Base-by-base conservation (phyloP, 768 basidiomycete genomes). In the Filobasidium floriforme region DNA sequence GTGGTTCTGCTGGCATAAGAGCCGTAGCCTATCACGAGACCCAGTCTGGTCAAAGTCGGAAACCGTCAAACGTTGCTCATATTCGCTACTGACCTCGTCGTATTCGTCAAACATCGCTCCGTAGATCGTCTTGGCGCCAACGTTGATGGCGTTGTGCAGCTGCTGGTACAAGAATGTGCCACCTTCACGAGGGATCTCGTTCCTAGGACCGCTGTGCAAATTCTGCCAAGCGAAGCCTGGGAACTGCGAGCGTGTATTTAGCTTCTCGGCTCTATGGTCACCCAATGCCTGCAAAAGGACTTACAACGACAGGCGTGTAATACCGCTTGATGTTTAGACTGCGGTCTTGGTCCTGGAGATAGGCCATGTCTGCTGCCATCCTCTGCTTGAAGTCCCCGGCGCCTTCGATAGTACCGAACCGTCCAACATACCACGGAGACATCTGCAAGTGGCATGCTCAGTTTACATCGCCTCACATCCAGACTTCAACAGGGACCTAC, bases 91-190 rank as follows among this genome's bases (percentile, higher is more conserved):
- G 41, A 90, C 89, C 81, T 90, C 88, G 71, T 90, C 89, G 69
- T 66, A 82, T 86, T 90, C 89, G 72, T 91, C 89, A 88, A 89
- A 90, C 89, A 90, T 90, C 7, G 89, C 88, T 26, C 87, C 87
- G 68, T 90, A 90, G 62, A 90, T 83, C 7, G 80, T 86, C 22
- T 84, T 83, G 7, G 83, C 85, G 32, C 87, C 85, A 32, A 83
- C 82, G 54, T 82, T 80, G 29, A 82, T 83, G 14, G 85, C 86
- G 72, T 90, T 87, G 80, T 82, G 84, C 6, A 91, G 80, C 74
- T 91, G 89, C 64, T 84, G 81, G 88, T 89, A 92, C 57, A 92
- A 74, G 76, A 90, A 90, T 32, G 81, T 82, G 0, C 90, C 90
- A 2, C 88, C 88, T 24, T 86, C 82, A 4, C 90, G 82, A 52